Evolutionary conservation across 2,329 filamentous ascomycete species (phyloP).

Genomic region (Verticillium nonalfalfae): DNA sequence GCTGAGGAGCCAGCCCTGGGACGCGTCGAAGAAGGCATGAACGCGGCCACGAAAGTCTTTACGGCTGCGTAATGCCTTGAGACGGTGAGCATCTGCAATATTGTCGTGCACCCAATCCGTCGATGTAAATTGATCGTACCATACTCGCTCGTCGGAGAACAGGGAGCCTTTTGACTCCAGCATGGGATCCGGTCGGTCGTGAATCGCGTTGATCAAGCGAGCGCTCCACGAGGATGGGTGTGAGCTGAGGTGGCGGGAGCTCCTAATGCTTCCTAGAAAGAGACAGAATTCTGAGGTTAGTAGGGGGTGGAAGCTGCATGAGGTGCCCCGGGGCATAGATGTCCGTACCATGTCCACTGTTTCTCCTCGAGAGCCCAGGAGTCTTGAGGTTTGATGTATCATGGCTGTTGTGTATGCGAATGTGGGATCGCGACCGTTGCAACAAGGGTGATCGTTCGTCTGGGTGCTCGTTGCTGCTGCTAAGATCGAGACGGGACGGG

Average conservation of each 20-base stretch:
- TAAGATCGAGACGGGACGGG: constrained; percentile 1
- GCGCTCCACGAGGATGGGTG: constrained; percentile 49
- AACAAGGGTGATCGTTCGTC: constrained; percentile 41
- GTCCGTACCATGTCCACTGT: constrained; percentile 36
- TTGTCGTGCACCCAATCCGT: constrained; percentile 98
- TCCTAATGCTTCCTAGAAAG: constrained; percentile 27
- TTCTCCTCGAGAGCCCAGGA: constrained; percentile 26
- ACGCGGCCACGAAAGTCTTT: constrained; percentile 82
- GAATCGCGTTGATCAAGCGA: constrained; percentile 56
- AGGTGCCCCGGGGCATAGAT: not conserved
- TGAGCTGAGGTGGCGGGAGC: constrained; percentile 46
- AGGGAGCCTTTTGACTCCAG: constrained; percentile 59
- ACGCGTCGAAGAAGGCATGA: constrained; percentile 71
- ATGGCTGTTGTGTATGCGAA: constrained; percentile 24
- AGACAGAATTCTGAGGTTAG: not conserved
- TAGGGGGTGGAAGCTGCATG: not conserved
- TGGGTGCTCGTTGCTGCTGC: constrained; percentile 9
- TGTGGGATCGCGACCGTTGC: constrained; percentile 29
- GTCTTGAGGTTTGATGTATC: constrained; percentile 7
- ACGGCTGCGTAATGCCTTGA: constrained; percentile 73
- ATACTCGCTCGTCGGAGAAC: constrained; percentile 78
- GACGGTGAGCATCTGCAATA: constrained; percentile 86
- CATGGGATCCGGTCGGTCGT: constrained; percentile 50
- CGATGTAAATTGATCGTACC: constrained; percentile 98
- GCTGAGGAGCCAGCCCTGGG: constrained; percentile 91